These are phyloP conservation scores for Penicillium angulare DNA, from an alignment of 495 filamentous ascomycete genomes.

Conservation along the genomic window DNA sequence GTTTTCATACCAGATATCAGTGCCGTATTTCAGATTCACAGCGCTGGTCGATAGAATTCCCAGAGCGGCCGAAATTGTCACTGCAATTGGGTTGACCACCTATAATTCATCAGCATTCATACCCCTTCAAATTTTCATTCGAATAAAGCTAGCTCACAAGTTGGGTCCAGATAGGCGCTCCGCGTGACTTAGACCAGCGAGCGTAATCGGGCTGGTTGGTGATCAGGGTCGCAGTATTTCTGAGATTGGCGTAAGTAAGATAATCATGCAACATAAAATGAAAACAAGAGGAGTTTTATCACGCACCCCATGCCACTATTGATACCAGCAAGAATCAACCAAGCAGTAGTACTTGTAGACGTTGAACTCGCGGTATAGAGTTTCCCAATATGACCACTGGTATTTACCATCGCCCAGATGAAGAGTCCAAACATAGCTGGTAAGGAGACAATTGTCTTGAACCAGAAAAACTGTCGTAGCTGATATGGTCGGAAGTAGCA, in stretches of 20 bases:
- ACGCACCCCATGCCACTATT: constrained; percentile 7
- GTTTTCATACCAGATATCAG: constrained; percentile 1
- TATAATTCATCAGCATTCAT: background rate
- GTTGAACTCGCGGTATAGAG: background rate
- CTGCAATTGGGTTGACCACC: background rate
- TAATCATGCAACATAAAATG: background rate
- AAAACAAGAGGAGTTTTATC: background rate
- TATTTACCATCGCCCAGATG: constrained; percentile 4
- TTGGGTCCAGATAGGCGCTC: constrained; percentile 3
- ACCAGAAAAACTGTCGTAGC: constrained; percentile 1
- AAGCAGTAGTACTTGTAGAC: background rate
- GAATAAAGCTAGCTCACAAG: background rate
- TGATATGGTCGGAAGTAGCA: constrained; percentile 6
- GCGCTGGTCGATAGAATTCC: constrained; percentile 4
- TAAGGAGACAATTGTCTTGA: constrained; percentile 2
- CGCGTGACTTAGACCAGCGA: background rate
- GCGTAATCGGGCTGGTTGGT: constrained; percentile 6
- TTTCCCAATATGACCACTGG: background rate
- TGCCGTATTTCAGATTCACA: constrained; percentile 1
- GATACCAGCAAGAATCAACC: constrained; percentile 4
- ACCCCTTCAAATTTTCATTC: background rate
- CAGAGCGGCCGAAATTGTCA: background rate
- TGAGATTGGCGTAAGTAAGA: background rate
- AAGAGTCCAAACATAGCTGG: constrained; percentile 2
- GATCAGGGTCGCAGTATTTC: constrained; percentile 5